Evolutionary conservation across 495 filamentous ascomycete genomes (phyloP), one percentile per base, ranked within the genome.

Genomic region (Penicillium salamii): DNA sequence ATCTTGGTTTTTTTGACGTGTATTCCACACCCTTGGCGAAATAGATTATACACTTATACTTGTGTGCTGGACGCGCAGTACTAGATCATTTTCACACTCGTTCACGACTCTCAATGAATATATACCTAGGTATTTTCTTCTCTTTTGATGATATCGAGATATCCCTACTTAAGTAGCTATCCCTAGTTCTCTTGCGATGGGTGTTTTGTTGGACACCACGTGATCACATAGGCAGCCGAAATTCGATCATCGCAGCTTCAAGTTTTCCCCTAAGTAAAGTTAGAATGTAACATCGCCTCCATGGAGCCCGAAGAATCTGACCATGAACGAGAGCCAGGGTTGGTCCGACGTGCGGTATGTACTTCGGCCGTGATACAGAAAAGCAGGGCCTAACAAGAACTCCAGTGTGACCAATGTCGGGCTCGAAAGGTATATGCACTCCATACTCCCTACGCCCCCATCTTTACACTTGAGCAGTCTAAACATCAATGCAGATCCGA

Each of bases 391-490:
- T 9, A 43, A n/a, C 15, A 36, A 14, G 24, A 35, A n/a, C n/a
- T n/a, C n/a, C 46, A 77, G 74, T 78, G 74, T 51, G 73, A 78
- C 40, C 74, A 76, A 57, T 78, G 74, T 40, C 73, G 78, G 19
- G 52, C 70, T 20, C 65, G 77, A 54, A 81, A 81, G 68, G 78
- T 80, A 63, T 2, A 15, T 23, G 39, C 32, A n/a, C 3, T 13
- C n/a, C 32, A 41, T 31, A 3, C 26, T 31, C n/a, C n/a, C 12
- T 17, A 14, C 48, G 20, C 12, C 38, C 18, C 3, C n/a, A 36
- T 32, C 21, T 11, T 20, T 2, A 26, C 23, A 8, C 8, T 8
- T 4, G 8, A 26, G 35, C 41, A 42, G 23, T 26, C 23, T 4
- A 26, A 26, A 39, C 41, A 42, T 23, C 39, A 21, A 13, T 23